phyloP scores from a whole-genome alignment of 2,329 filamentous ascomycete genomes.

The Nigrospora oryzae region DNA sequence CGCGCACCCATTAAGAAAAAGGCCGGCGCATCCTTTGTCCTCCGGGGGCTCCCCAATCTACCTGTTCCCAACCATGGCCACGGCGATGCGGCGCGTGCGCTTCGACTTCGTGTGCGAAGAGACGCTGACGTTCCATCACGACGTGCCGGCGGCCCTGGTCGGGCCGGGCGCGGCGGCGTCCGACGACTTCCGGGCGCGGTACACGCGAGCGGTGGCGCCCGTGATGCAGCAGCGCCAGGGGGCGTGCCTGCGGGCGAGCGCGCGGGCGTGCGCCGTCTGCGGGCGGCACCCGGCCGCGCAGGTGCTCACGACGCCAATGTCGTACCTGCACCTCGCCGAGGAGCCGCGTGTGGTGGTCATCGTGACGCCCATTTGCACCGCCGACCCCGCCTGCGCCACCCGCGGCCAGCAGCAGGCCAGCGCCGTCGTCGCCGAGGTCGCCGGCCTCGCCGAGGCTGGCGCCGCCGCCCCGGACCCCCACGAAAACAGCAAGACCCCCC shows the following conservation, averaged over 20 bases:
- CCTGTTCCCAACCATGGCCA: not conserved
- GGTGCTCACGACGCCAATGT: slow-evolving; percentile 4
- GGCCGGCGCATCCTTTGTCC: too few relatives aligned
- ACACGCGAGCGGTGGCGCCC: slow-evolving; percentile 3
- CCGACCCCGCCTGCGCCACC: not conserved
- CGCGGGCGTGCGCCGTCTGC: slow-evolving; percentile 1
- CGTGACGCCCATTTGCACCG: slow-evolving; percentile 4
- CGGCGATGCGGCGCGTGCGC: slow-evolving; percentile 2
- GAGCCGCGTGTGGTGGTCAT: slow-evolving; percentile 2
- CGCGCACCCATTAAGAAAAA: too few relatives aligned
- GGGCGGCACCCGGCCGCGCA: not conserved
- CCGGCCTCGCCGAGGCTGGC: not conserved
- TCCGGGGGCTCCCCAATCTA: too few relatives aligned
- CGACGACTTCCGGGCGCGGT: slow-evolving; percentile 1
- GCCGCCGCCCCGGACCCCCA: too few relatives aligned
- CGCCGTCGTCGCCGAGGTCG: slow-evolving; percentile 1
- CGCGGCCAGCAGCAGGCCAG: not conserved
- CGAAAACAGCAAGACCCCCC: too few relatives aligned
- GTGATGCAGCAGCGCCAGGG: slow-evolving; percentile 3
- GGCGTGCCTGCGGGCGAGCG: slow-evolving; percentile 2
- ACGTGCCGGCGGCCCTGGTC: slow-evolving; percentile 2
- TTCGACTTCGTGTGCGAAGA: slow-evolving; percentile 4
- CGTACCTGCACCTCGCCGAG: slow-evolving; percentile 4
- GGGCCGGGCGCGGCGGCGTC: not conserved
- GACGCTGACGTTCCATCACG: slow-evolving; percentile 1